Evolutionary conservation across 352 stramenopile species (phyloP), one percentile per base, ranked within the genome.

Genomic region (Phytophthora megakarya): DNA sequence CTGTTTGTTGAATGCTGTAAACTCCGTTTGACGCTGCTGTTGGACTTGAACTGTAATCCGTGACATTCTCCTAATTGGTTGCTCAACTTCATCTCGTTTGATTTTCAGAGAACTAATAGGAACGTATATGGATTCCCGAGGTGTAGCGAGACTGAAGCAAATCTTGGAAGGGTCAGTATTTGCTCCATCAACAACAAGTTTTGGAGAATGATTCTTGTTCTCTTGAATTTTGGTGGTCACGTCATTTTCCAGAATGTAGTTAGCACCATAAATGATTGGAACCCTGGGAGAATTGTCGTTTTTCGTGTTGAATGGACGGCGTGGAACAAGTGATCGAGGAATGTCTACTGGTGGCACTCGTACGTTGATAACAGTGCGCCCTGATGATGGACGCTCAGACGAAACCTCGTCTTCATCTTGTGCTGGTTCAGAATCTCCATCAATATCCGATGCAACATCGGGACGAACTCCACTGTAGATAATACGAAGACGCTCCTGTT

Each of bases 401-500:
- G 40, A 25, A 2, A 6, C 47, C 25, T 57, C 59, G 23, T 46
- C 43, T 38, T 72, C 51, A 3, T 61, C 50, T 30, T 16, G 33
- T 39, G 5, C 6, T 52, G 26, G 6, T 16, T 47, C 32, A 11
- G 46, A 26, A 4, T 39, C 26, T 42, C 63, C 52, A 19, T 68
- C 67, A 15, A 53, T 25, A 3, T 42, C 62, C 13, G 51, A 53
- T 18, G 65, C 65, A 3, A 73, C 50, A 16, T 62, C 40, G 21
- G 65, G 54, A 13, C 45, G 47, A 43, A 76, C 60, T 2, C 63
- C 65, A 15, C 63, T 25, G 60, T 88, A 92, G 25, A 90, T 90
- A 46, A 88, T 74, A 16, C 40, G 65, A n/a, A 92, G 59, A 0
- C 83, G 71, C 51, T 89, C 81, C 61, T 88, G 75, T 39, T 92